Percentiles rank a stretch among this genome's conserved stretches.
phyloP scores from a whole-genome alignment of 352 stramenopile species.

The Phytophthora constricta region DNA sequence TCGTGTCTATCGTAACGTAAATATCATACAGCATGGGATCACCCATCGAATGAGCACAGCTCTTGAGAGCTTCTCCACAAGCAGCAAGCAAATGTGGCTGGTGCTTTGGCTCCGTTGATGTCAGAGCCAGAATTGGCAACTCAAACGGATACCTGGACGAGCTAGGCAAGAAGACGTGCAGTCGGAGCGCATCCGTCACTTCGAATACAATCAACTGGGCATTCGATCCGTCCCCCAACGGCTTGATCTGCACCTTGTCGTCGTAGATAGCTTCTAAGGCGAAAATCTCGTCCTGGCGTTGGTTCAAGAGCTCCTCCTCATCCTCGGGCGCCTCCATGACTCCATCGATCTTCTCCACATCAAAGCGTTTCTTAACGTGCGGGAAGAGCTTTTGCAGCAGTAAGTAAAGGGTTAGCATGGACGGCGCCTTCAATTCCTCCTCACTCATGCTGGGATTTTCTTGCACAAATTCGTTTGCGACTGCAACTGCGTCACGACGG shows the following conservation, averaged over 20 bases:
- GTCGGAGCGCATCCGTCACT: conserved; percentile 48
- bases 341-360: conserved; percentile 27
- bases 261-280: conserved; percentile 87
- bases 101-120: conserved; percentile 43
- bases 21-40: conserved; percentile 88
- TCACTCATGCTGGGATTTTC: conserved; percentile 35
- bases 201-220: conserved; percentile 54
- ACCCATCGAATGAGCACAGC: conserved; percentile 57
- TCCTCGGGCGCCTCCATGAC: conserved; percentile 21
- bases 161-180: conserved; percentile 64
- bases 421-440: conserved; percentile 40
- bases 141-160: conserved; percentile 80
- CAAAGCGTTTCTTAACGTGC: conserved; percentile 51
- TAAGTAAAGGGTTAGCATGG: conserved; percentile 41
- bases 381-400: conserved; percentile 52
- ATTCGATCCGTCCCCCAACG: conserved; percentile 26
- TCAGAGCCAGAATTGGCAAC: conserved; percentile 62
- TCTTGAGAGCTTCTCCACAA: conserved; percentile 56
- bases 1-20: conserved; percentile 67
- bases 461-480: conserved; percentile 54
- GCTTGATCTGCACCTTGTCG: conserved; percentile 55
- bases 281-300: conserved; percentile 80
- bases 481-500: conserved; percentile 50
- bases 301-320: conserved; percentile 52
- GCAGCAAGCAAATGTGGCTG: conserved; percentile 54